Conservation (phyloP, 2,329 filamentous ascomycete genomes). For the Pseudonectria foliicola region DNA sequence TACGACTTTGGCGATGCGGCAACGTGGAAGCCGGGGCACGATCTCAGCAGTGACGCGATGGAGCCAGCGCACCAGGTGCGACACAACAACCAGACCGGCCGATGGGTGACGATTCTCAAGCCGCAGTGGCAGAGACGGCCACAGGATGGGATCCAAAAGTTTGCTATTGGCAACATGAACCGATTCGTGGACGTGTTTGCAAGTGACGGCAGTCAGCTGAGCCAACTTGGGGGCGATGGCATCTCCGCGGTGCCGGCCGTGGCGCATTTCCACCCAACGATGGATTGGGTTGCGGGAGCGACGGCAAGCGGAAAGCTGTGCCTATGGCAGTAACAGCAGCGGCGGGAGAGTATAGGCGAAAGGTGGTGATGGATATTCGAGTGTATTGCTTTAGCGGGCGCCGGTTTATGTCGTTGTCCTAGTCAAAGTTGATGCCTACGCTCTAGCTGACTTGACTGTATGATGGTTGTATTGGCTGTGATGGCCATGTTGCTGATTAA, state of each 20-base stretch:
- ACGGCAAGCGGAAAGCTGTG: constrained; percentile 89
- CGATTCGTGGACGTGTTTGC: constrained; percentile 90
- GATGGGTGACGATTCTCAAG: constrained; percentile 81
- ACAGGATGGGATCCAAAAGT: constrained; percentile 71
- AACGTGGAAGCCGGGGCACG: constrained; percentile 51
- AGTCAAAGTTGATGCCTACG: too few relatives aligned
- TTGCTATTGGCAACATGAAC: constrained; percentile 96
- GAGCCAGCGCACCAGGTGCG: constrained; percentile 60
- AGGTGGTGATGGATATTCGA: not conserved
- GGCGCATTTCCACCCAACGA: constrained; percentile 77
- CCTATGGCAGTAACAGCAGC: constrained; percentile 72
- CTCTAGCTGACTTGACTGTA: too few relatives aligned
- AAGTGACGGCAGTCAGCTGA: constrained; percentile 74
- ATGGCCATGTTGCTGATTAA: too few relatives aligned
- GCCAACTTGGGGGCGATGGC: constrained; percentile 77
- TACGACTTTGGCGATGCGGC: constrained; percentile 64
- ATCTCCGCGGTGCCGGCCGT: constrained; percentile 95
- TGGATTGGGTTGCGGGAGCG: constrained; percentile 88
- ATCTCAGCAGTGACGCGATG: constrained; percentile 56
- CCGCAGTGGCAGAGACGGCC: constrained; percentile 84
- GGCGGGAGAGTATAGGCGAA: not conserved
- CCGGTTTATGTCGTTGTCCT: too few relatives aligned
- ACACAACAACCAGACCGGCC: constrained; percentile 94
- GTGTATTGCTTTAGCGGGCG: not conserved
- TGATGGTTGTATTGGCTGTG: too few relatives aligned